Percentiles rank a stretch among this genome's conserved stretches.
phyloP scores from a whole-genome alignment of 306 rosid species.

The Corylus americana region DNA sequence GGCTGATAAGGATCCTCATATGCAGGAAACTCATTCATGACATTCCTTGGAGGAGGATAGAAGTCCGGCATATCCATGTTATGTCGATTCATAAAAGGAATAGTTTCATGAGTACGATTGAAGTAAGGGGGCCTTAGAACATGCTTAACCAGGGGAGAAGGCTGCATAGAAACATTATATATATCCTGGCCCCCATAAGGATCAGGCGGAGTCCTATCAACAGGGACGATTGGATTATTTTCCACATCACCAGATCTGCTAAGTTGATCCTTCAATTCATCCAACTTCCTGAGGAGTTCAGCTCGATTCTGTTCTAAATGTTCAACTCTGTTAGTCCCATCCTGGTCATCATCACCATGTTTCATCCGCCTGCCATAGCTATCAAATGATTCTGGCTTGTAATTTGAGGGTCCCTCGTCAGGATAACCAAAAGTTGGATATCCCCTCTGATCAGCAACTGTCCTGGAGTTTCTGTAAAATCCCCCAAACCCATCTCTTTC shows the following conservation, averaged over 20 bases:
- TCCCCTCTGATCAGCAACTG: slow-evolving; percentile 27
- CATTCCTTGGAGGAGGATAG: slow-evolving; percentile 32
- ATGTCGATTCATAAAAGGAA: slow-evolving; percentile 26
- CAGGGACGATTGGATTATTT: slow-evolving; percentile 33
- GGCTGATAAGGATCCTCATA: slow-evolving; percentile 32
- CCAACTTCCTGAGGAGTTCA: slow-evolving; percentile 47
- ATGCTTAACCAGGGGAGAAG: slow-evolving; percentile 28
- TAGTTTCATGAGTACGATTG: slow-evolving; percentile 11
- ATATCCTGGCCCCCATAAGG: slow-evolving; percentile 24
- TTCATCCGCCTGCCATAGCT: slow-evolving; percentile 22
- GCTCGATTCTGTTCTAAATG: slow-evolving; percentile 30
- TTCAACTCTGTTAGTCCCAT: slow-evolving; percentile 16
- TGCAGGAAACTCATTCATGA: slow-evolving; percentile 28
- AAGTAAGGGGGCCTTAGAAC: slow-evolving; percentile 22
- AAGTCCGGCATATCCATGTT: slow-evolving; percentile 28
- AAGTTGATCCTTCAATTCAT: slow-evolving; percentile 47
- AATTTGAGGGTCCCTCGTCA: slow-evolving; percentile 44
- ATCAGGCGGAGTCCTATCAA: slow-evolving; percentile 34
- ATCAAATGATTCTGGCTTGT: slow-evolving; percentile 22
- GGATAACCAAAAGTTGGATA: slow-evolving; percentile 24
- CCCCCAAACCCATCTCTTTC: slow-evolving; percentile 33
- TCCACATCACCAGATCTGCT: slow-evolving; percentile 31
- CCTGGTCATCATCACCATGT: slow-evolving; percentile 10
- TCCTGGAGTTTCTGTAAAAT: slow-evolving; percentile 25
- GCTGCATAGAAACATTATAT: slow-evolving; percentile 31